phyloP scores from a whole-genome alignment of 78 protist species.

The Emiliania huxleyi region DNA sequence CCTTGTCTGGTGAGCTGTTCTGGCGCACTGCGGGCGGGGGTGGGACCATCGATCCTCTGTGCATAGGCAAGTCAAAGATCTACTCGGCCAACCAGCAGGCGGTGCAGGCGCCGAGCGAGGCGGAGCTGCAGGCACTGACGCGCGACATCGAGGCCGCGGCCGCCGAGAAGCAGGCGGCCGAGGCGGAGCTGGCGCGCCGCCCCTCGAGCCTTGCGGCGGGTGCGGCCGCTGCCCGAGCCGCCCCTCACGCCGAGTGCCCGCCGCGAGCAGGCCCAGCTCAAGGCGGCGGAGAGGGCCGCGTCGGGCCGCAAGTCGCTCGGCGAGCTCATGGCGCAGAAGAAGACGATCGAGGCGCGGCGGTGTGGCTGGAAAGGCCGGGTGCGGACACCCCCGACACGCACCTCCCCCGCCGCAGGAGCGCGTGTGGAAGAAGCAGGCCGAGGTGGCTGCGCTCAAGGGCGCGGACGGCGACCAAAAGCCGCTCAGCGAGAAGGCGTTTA shows the following conservation, averaged over 20 bases:
- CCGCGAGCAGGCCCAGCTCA: background rate
- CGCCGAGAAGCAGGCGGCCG: background rate
- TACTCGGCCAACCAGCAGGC: background rate
- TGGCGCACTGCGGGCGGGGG: too few relatives aligned
- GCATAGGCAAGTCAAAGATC: background rate
- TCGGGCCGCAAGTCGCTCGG: background rate
- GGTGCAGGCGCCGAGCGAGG: background rate
- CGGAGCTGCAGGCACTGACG: background rate
- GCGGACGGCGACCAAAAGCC: too few relatives aligned
- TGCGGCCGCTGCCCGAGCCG: background rate
- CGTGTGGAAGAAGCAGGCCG: background rate
- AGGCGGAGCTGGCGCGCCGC: background rate
- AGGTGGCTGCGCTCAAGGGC: background rate
- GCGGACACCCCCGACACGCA: too few relatives aligned
- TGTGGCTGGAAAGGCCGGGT: too few relatives aligned
- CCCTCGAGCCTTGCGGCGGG: background rate
- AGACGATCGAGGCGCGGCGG: background rate
- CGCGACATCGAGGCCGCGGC: background rate
- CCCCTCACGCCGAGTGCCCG: background rate
- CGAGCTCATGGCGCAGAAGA: background rate
- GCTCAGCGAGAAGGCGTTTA: too few relatives aligned
- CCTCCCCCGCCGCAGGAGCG: too few relatives aligned
- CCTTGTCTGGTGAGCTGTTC: too few relatives aligned
- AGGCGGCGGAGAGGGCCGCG: background rate
- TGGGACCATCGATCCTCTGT: too few relatives aligned